Base-by-base conservation (phyloP, 2,329 filamentous ascomycete genomes). In the Xylaria polymorpha region DNA sequence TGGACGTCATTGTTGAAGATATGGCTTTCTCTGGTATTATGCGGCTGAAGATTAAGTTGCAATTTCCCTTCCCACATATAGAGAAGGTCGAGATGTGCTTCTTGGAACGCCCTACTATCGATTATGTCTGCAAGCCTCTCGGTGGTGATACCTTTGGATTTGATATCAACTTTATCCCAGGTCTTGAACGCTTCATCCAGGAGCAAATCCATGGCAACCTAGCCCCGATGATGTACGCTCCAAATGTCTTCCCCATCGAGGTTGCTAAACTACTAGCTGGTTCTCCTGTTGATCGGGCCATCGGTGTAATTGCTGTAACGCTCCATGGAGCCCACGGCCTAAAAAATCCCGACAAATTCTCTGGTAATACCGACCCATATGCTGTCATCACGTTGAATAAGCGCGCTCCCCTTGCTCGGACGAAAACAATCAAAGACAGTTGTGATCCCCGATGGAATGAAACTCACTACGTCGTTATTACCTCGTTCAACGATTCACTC, bases 101-200 rank as follows among this genome's bases (percentile, higher is more conserved):
- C 86, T 82, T 98, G 67, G 94, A 94, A 73, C 89, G 90, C 39
- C 96, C 96, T 1, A 90, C 88, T 0, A 94, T 99, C 73, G 96
- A 99, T 82, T 99, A 98, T 78, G 94, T 97, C 67, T 98, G 96
- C 86, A 99, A 99, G 81, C 96, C 96, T 2, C 88, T 99, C 15
- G 96, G 96, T 74, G 97, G 97, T 69, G 96, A 99, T 70, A 94
- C 88, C 2, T 93, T 99, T 72, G 96, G 96, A 46, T 98, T 99
- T 79, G 96, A 99, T 77, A 98, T 99, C 86, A 98, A 98, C 83
- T 98, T 99, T 81, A 97, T 99, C 74, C 96, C 96, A 20, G 95
- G 95, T 74, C 87, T 99, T 29, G 94, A 98, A 80, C 88, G 81
- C 66, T 99, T 99, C 81, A 99, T 99, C 76, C 90, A 93, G 79